Evolutionary conservation across 257 asterid genomes (phyloP).

Genomic region (Rubia yunnanensis): DNA sequence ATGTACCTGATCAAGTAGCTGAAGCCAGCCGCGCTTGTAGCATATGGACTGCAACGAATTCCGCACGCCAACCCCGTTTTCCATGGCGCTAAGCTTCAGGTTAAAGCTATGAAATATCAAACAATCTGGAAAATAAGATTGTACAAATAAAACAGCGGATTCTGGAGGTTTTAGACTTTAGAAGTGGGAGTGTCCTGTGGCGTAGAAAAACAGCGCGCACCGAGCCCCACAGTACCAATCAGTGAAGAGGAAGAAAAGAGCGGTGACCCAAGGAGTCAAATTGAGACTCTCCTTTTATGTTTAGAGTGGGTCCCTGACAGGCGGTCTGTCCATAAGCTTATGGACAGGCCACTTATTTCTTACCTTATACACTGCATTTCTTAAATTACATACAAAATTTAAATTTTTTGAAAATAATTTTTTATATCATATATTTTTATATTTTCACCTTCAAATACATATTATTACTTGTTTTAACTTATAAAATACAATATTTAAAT

Average conservation of each 20-base stretch:
- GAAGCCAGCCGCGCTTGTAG: constrained; percentile 73
- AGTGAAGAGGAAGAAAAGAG: not conserved
- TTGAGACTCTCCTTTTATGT: no score
- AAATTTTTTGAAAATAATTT: no score
- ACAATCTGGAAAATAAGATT: not conserved
- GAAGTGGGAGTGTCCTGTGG: not conserved
- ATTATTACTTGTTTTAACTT: no score
- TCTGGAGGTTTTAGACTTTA: not conserved
- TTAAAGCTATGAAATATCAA: not conserved
- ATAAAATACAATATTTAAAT: no score
- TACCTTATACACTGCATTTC: no score
- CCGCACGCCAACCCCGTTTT: constrained; percentile 21
- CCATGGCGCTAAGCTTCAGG: constrained; percentile 26
- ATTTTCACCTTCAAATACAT: no score
- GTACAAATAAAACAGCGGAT: not conserved
- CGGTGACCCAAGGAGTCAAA: not conserved
- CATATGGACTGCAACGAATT: constrained; percentile 49
- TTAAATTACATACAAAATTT: no score
- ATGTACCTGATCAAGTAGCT: constrained; percentile 75
- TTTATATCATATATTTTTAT: no score
- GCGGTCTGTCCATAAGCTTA: no score
- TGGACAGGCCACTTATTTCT: no score
- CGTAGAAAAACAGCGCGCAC: not conserved
- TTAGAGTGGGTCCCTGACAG: no score
- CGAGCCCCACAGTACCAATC: not conserved